Base-by-base conservation (phyloP, 352 stramenopile genomes). In the Pythium brachiatum region DNA sequence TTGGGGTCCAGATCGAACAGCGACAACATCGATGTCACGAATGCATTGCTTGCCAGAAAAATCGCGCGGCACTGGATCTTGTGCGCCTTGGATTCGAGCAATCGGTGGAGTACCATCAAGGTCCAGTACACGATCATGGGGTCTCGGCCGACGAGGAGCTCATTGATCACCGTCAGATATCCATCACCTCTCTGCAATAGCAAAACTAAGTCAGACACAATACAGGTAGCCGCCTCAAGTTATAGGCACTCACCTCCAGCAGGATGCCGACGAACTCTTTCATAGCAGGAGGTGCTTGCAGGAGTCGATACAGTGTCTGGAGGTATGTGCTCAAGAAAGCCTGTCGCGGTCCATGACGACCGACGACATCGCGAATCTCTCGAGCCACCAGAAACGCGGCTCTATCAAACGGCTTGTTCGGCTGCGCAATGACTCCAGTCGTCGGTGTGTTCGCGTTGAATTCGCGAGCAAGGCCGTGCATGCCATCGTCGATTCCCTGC, bases 361-460 rank as follows among this genome's bases (percentile, higher is more conserved):
- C 63, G 6, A 90, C 74, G 18, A 94, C 69, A 43, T 94, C 79
- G 53, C 88, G 69, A 18, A 94, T 79, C 61, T 94, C 84, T 34
- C 81, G 72, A 21, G 81, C 79, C 21, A 92, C 62, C 7, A 86
- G 73, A 44, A 80, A 92, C 18, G 81, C 26, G 5, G 77, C 84
- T 54, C 87, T 91, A 26, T 94, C 84, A 44, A 85, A 94, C 23
- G 82, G 81, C 48, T 94, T 92, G 58, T 81, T 92, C 0, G 81
- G 81, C 50, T 92, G 83, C 3, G 76, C 68, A 52, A 88, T 82
- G 32, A 92, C 77, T n/a, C 86, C 86, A 11, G 73, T 64, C 16
- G 83, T 88, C 20, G 84, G 69, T 2, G 84, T 90, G 53, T 95
- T 95, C 38, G 74, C 78, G 41, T 95, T 95, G 34, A 93, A 66